These are phyloP conservation scores for Paramecium sonneborni DNA, from an alignment of 73 alveolate genomes.

Conservation along the genomic window DNA sequence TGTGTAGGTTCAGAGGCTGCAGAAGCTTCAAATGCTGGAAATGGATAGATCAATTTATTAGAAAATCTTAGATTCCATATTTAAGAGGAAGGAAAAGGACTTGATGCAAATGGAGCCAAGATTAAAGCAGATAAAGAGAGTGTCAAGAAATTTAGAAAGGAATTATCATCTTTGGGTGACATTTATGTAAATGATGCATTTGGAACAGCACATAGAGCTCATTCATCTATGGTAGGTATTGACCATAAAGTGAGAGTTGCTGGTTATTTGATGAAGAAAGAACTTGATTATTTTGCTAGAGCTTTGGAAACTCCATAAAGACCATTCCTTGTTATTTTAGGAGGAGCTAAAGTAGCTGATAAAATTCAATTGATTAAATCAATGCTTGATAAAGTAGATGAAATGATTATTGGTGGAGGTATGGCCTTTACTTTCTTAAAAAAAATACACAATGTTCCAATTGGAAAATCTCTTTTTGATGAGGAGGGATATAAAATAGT, in stretches of 20 bases:
- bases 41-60: constrained; percentile 86
- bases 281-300: constrained; percentile 91
- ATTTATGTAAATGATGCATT: constrained; percentile 73
- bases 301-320: constrained; percentile 92
- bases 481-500: constrained; percentile 93
- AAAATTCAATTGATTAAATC: constrained; percentile 89
- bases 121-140: constrained; percentile 80
- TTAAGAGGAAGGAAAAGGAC: constrained; percentile 94
- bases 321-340: constrained; percentile 93
- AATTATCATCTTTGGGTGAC: constrained; percentile 87
- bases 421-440: constrained; percentile 96
- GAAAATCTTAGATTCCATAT: constrained; percentile 95
- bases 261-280: constrained; percentile 94
- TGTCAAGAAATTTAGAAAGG: constrained; percentile 78
- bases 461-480: constrained; percentile 93
- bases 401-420: constrained; percentile 96
- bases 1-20: constrained; percentile 91
- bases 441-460: constrained; percentile 74
- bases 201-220: constrained; percentile 98
- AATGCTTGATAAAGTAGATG: constrained; percentile 86
- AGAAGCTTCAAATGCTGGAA: constrained; percentile 74
- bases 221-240: constrained; percentile 95
- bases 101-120: constrained; percentile 80
- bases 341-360: constrained; percentile 97
- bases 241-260: constrained; percentile 88